Evolutionary conservation across 192 early-diverging fungal genomes (phyloP), one percentile per base, ranked within the genome.

Genomic region (Linnemannia exigua): DNA sequence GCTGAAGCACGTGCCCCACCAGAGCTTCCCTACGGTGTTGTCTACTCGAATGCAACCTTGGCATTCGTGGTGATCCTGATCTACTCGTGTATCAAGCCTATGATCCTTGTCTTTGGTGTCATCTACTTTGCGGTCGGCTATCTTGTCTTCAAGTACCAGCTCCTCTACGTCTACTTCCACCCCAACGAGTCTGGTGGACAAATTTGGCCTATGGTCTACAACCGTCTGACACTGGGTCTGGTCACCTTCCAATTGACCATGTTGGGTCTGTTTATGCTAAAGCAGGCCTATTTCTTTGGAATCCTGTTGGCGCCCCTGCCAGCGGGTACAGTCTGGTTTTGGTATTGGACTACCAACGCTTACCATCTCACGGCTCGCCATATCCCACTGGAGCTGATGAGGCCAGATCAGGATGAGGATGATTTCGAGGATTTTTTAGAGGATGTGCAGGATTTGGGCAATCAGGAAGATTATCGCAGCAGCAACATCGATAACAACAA

Each of bases 101-200:
- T 93, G 16, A 95, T 96, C 52, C 83, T 96, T 14, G 75, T 93
- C 28, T 93, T 95, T 87, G 94, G 93, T 3, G 88, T 92, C 28
- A 89, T 95, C 28, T 96, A 95, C 79, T 96, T 91, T 74, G 87
- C 89, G 22, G 52, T 95, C 25, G 90, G 91, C 0, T 95, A 93
- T 61, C 77, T 95, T 28, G 92, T 94, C 9, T 92, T 90, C 90
- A 96, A 96, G 88, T 96, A 96, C 84, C 91, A 94, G 70, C 84
- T 96, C 9, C 88, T 96, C 47, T 95, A 95, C 88, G 95, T 96
- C 17, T 96, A 95, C 61, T 95, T 95, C 67, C 92, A 94, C 68
- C 93, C 94, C 22, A 93, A 94, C 66, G 94, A 95, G 79, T 91
- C 93, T 17, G 92, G 92, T 14, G 95, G 94, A 41, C 90, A 92